Percentiles rank a stretch among this genome's conserved stretches.
Conservation (phyloP, 257 asterid genomes). For the Hygrophila difformis region DNA sequence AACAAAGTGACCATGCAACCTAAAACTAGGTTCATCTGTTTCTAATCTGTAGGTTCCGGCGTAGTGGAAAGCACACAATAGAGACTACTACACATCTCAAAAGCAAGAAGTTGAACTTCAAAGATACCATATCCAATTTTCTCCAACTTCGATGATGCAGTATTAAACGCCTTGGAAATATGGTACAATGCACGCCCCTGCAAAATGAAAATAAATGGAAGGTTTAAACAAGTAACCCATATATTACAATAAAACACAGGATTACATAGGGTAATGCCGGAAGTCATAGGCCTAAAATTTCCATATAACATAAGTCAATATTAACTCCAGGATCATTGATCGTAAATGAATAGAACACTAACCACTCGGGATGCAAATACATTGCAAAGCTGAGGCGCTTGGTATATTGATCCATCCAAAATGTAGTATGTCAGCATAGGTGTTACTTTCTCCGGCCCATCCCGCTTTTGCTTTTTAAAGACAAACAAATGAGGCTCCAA, state of each 20-base stretch:
- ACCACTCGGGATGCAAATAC: conserved; percentile 91
- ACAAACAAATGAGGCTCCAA: conserved; percentile 90
- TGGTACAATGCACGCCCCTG: conserved; percentile 88
- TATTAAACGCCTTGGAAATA: conserved; percentile 81
- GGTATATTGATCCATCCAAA: conserved; percentile 91
- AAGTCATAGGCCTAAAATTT: background rate
- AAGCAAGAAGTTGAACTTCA: conserved; percentile 5
- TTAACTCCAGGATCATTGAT: background rate
- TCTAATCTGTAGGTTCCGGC: background rate
- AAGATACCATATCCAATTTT: conserved; percentile 81
- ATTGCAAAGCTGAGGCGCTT: conserved; percentile 94
- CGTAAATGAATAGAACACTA: conserved; percentile 30
- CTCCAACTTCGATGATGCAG: conserved; percentile 84
- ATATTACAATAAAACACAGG: background rate
- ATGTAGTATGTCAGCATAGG: conserved; percentile 84
- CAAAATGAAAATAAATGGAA: conserved; percentile 21
- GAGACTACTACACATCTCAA: background rate
- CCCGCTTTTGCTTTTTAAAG: conserved; percentile 91
- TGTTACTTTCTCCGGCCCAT: conserved; percentile 86
- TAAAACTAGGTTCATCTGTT: background rate
- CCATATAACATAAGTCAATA: no score
- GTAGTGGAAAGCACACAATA: no score
- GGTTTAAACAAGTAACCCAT: conserved; percentile 3
- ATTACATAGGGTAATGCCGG: background rate
- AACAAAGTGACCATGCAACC: background rate